Evolutionary conservation across 306 rosid genomes (phyloP).

Genomic region (Lathyrus oleraceus): DNA sequence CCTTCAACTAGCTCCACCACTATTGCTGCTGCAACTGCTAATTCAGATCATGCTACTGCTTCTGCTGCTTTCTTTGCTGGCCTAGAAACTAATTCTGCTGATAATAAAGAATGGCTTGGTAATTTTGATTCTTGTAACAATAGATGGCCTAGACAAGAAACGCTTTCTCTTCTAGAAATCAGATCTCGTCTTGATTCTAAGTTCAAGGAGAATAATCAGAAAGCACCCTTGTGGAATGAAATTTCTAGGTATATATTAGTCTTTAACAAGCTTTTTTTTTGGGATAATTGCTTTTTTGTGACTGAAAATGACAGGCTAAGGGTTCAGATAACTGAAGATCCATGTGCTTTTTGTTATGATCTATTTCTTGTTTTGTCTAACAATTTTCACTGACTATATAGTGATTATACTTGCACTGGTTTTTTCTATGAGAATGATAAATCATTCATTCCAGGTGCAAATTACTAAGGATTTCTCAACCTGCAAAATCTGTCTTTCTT

Average conservation of each 20-base stretch:
- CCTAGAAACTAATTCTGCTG: constrained; percentile 23
- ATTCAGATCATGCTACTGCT: background rate
- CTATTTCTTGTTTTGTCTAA: constrained; percentile 44
- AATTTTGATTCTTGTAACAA: constrained; percentile 49
- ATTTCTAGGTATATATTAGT: constrained; percentile 67
- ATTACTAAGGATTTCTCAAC: constrained; percentile 24
- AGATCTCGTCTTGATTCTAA: constrained; percentile 84
- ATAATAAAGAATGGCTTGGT: constrained; percentile 51
- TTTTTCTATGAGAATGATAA: background rate
- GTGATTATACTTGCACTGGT: constrained; percentile 32
- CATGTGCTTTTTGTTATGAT: constrained; percentile 32
- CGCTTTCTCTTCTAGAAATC: constrained; percentile 80
- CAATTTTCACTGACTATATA: constrained; percentile 35
- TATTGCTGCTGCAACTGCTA: background rate
- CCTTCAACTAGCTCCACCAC: background rate
- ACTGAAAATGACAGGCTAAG: constrained; percentile 42
- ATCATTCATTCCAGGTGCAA: constrained; percentile 31
- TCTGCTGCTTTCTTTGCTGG: constrained; percentile 19
- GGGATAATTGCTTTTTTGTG: constrained; percentile 13
- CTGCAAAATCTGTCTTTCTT: constrained; percentile 40
- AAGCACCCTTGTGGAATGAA: constrained; percentile 82
- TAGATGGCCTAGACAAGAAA: constrained; percentile 86
- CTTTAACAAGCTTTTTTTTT: background rate
- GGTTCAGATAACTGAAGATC: constrained; percentile 43
- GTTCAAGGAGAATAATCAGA: constrained; percentile 77